Evolutionary conservation across 2,329 filamentous ascomycete genomes (phyloP), one percentile per base, ranked within the genome.

Genomic region (Hypoxylon sp.): DNA sequence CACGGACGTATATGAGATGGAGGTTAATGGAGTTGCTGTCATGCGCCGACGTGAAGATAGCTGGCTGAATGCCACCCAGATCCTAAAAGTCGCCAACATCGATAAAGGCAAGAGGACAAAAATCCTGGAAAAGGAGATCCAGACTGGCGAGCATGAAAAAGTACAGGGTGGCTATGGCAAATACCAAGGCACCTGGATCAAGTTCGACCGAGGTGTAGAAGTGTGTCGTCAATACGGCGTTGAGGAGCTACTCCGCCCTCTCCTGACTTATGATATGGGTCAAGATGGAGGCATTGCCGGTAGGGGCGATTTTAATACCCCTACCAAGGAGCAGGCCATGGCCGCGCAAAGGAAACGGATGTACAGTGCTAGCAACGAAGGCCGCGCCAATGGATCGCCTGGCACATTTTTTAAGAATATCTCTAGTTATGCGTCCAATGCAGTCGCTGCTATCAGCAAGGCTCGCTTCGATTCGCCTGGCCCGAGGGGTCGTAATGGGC

Each of bases 101-200:
- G 95, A 98, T 78, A 99, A 99, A 83, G 96, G 95, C 67, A 97
- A 97, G 82, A 92, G 96, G 74, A 98, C 96, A 65, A 98, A 98
- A 81, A 97, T 98, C 6, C 86, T 99, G 57, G 96, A 99, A 80
- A 98, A 98, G 82, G 96, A 99, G 81, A 97, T 99, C 66, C 89
- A 97, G 71, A 96, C 92, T 0, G 96, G 96, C 76, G 93, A 97
- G 78, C 95, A 99, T 80, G 96, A 99, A 80, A 99, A 99, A 81
- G 95, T 99, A 2, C 96, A 99, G 79, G 96, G 96, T 35, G 96
- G 96, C 4, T 99, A 99, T 77, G 96, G 96, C 72, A 98, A 98
- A 84, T 99, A 99, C 77, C 96, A 99, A 83, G 96, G 96, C 61
- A 99, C 96, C 2, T 99, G 96, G 96, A 97, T 99, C 77, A 93